These are phyloP conservation scores for Alternaria atra DNA, from an alignment of 2,329 filamentous ascomycete genomes.

Conservation along the genomic window DNA sequence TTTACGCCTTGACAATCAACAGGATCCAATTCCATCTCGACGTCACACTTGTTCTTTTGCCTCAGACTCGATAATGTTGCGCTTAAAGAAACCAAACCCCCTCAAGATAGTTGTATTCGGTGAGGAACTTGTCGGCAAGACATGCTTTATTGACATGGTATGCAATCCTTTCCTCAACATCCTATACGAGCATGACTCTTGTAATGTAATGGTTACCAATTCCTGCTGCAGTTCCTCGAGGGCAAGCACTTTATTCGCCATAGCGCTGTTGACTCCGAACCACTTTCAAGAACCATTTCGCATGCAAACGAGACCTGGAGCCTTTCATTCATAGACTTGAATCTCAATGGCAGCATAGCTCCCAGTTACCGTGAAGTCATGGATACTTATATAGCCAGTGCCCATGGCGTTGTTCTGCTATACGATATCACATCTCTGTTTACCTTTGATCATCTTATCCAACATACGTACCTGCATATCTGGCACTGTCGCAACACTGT, in stretches of 20 bases:
- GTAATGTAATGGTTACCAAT: not conserved
- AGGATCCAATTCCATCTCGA: not conserved
- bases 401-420: constrained; percentile 38
- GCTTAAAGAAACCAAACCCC: not conserved
- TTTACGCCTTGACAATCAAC: constrained; percentile 1
- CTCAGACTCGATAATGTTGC: not conserved
- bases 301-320: constrained; percentile 16
- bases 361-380: constrained; percentile 6
- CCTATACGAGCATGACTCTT: not conserved
- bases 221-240: constrained; percentile 11
- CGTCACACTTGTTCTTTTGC: not conserved
- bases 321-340: constrained; percentile 33
- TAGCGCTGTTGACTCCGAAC: constrained; percentile 12
- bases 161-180: not conserved
- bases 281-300: constrained; percentile 13
- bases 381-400: constrained; percentile 12
- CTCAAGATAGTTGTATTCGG: constrained; percentile 31
- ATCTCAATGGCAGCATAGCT: constrained; percentile 20
- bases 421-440: constrained; percentile 37
- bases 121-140: constrained; percentile 35
- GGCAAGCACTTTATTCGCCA: constrained; percentile 16
- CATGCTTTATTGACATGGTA: constrained; percentile 39
- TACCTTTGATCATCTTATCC: constrained; percentile 34
- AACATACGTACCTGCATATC: constrained; percentile 27
- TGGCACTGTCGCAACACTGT: constrained; percentile 22